A percentile compares a stretch with the other conserved stretches of the same genome.
Conservation (phyloP, 148 eudicot species). For the Rhododendron kiyosumense region DNA sequence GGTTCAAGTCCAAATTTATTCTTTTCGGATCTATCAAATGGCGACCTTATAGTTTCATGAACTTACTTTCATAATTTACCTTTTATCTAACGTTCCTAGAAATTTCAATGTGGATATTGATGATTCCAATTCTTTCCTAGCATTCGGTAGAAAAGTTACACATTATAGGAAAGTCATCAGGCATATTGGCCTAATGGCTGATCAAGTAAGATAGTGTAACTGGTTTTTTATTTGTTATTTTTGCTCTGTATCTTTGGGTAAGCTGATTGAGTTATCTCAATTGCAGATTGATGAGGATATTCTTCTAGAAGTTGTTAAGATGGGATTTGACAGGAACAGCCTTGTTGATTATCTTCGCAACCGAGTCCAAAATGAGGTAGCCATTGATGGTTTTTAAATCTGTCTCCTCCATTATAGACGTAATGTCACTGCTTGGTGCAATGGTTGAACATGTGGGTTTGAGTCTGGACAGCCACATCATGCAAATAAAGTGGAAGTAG, state of each 20-base stretch:
- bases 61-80: neutral
- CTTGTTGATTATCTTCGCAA: constrained; percentile 49
- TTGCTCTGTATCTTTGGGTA: neutral
- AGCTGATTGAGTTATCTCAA: neutral
- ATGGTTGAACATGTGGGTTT: neutral
- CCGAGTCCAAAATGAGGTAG: constrained; percentile 32
- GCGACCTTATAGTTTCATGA: neutral
- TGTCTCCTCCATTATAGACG: neutral
- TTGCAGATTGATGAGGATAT: constrained; percentile 55
- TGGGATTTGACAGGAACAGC: constrained; percentile 47
- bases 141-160: neutral
- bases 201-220: neutral
- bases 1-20: neutral
- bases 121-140: neutral
- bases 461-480: constrained; percentile 1
- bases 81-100: neutral
- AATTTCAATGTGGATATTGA: neutral
- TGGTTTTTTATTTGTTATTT: too few relatives aligned
- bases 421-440: neutral
- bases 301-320: constrained; percentile 46
- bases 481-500: constrained; percentile 6
- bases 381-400: neutral
- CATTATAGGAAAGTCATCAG: neutral
- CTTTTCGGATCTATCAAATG: neutral
- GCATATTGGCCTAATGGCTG: neutral